Percentiles rank a stretch among this genome's conserved stretches.
Evolutionary conservation across 306 rosid species (phyloP).

Genomic region (Clitoria ternatea): DNA sequence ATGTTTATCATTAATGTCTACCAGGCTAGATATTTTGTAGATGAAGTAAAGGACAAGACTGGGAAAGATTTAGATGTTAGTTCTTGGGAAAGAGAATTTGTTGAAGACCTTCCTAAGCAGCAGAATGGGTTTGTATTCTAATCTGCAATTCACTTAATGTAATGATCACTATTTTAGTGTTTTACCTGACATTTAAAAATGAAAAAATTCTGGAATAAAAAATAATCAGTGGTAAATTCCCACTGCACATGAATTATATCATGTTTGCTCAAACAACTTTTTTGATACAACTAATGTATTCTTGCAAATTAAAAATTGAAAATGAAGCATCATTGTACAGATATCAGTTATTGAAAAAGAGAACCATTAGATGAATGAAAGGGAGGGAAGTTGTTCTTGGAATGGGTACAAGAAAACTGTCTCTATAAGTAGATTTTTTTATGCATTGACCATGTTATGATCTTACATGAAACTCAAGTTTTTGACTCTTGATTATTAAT

Average conservation of each 20-base stretch:
- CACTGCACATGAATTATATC: background rate
- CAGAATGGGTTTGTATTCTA: constrained; percentile 64
- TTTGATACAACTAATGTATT: background rate
- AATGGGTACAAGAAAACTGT: background rate
- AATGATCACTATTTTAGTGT: background rate
- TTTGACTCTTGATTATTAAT: background rate
- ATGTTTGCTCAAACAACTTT: background rate
- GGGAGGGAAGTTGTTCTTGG: background rate
- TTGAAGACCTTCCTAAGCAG: constrained; percentile 85
- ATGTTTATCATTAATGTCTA: constrained; percentile 27
- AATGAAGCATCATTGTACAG: background rate
- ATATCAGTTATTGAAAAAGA: background rate
- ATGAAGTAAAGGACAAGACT: constrained; percentile 93
- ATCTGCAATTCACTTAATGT: background rate
- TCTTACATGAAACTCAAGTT: background rate
- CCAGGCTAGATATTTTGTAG: constrained; percentile 77
- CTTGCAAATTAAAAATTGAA: background rate
- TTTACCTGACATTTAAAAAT: background rate
- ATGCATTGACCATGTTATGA: background rate
- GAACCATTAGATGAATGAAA: background rate
- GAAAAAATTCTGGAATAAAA: constrained; percentile 4
- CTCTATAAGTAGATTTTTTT: background rate
- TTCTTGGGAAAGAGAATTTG: constrained; percentile 80
- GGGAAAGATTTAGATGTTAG: constrained; percentile 62
- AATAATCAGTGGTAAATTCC: background rate